Base-by-base conservation (phyloP, 208 protist genomes). In the Naegleria lovaniensis region DNA sequence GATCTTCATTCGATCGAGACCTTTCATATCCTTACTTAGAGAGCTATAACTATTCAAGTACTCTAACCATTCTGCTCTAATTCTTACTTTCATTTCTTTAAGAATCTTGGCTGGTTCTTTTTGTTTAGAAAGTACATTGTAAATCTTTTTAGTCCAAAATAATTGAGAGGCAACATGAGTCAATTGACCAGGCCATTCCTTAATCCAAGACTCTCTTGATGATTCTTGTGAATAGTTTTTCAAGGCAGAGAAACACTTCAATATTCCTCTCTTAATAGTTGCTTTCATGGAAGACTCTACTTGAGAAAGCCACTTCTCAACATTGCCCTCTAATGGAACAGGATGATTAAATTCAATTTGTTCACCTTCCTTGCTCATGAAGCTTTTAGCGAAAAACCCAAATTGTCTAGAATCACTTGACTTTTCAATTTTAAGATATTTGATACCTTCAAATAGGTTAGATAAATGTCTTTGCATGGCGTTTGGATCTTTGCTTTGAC, bases 391-490 rank as follows among this genome's bases (percentile, higher is more conserved):
- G 36, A 96, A 93, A 85, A 96, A 92, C 16, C 91, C 90, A 41
- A 36, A 36, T 43, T 93, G 92, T 79, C 95, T 95, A 76, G 36
- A 29, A 83, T 89, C 43, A 11, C 13, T 90, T 38, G 41, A 93
- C 89, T 96, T 96, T 51, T 75, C 91, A 59, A 99, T 94, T 39
- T 96, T 93, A 16, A 99, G 94, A 36, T 93, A 92, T 92, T 97
- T 96, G 33, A 99, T 95, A 19, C 95, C 98, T 91, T 99, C 97
- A 93, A 99, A 99, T 94, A 97, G 99, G 94, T 99, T 99, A 87
- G 97, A 96, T 76, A 99, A 92, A 93, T 99, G 98, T 52, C 95
- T 95, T 96, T 99, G 97, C 87, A 99, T 97, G 93, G 98, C 98
- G 89, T 95, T 92, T 1, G 98, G 98, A 87, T 99, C 98, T 88